Conservation (phyloP, 495 filamentous ascomycete species). For the Pseudevernia furfuracea region DNA sequence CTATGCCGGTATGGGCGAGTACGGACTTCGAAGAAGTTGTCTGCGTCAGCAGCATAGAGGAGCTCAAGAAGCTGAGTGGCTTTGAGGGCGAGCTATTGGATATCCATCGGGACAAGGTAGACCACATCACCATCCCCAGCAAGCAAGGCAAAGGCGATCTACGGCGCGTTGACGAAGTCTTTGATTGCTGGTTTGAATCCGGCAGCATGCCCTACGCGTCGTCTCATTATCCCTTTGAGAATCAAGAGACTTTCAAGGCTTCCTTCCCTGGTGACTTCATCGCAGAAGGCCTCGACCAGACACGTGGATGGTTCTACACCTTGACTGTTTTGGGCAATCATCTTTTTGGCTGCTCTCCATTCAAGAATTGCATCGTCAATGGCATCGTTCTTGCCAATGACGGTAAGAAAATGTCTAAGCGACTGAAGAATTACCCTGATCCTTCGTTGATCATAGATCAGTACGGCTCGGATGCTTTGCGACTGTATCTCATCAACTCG, state of each 20-base stretch:
- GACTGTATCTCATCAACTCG: conserved; percentile 94
- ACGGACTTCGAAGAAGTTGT: conserved; percentile 81
- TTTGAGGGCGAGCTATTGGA: conserved; percentile 80
- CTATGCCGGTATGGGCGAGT: conserved; percentile 86
- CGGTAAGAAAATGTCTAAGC: conserved; percentile 99
- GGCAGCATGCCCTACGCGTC: conserved; percentile 96
- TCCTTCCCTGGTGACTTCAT: conserved; percentile 95
- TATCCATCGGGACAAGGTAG: conserved; percentile 89
- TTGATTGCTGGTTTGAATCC: conserved; percentile 95
- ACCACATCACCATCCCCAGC: conserved; percentile 92
- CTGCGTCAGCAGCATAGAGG: conserved; percentile 76
- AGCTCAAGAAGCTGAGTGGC: conserved; percentile 81
- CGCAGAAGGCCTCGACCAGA: conserved; percentile 91
- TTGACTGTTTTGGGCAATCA: conserved; percentile 83
- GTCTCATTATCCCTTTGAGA: conserved; percentile 92
- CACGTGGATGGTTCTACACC: conserved; percentile 97
- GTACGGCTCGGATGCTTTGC: conserved; percentile 89
- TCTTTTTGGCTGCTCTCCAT: conserved; percentile 80
- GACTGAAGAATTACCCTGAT: conserved; percentile 95
- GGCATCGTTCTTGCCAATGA: conserved; percentile 93
- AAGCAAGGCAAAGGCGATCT: conserved; percentile 81
- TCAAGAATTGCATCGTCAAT: conserved; percentile 95
- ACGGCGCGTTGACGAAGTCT: conserved; percentile 79
- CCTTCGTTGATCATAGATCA: conserved; percentile 74
- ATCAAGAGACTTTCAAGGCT: conserved; percentile 70